Percentiles rank a stretch among this genome's conserved stretches.
phyloP scores from a whole-genome alignment of 257 asterid species.

The Fraxinus anomala region DNA sequence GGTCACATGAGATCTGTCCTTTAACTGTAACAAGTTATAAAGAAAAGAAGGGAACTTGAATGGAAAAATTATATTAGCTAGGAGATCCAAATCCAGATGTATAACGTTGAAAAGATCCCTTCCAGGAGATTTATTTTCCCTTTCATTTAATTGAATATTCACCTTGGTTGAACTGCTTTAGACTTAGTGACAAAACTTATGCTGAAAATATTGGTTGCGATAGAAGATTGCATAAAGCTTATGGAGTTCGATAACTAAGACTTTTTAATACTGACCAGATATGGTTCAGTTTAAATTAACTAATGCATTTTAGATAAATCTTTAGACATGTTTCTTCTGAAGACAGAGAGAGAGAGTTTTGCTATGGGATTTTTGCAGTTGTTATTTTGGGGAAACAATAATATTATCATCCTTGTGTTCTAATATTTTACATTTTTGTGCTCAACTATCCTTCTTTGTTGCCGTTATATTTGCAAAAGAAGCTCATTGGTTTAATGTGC shows the following conservation, averaged over 20 bases:
- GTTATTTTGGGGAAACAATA: background rate
- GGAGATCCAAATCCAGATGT: background rate
- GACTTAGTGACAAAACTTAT: background rate
- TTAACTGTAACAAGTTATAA: background rate
- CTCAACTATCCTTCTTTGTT: background rate
- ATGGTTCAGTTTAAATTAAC: too few species aligned
- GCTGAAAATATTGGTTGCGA: background rate
- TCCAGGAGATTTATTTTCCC: background rate
- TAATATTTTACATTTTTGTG: background rate
- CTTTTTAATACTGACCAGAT: background rate
- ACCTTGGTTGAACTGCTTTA: constrained; percentile 21
- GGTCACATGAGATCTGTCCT: background rate
- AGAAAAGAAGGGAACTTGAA: constrained; percentile 11
- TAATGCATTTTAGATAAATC: too few species aligned
- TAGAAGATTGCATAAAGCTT: background rate
- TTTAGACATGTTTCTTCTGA: too few species aligned
- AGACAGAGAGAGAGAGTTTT: too few species aligned
- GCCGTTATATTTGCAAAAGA: constrained; percentile 7
- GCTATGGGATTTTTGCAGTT: background rate
- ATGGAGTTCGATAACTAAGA: background rate
- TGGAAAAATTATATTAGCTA: background rate
- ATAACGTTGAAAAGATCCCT: background rate
- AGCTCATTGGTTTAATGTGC: constrained; percentile 30
- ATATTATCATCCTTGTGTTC: background rate
- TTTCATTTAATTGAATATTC: constrained; percentile 5